Evolutionary conservation across 495 filamentous ascomycete species (phyloP).

Genomic region (Penicillium maclennaniae): DNA sequence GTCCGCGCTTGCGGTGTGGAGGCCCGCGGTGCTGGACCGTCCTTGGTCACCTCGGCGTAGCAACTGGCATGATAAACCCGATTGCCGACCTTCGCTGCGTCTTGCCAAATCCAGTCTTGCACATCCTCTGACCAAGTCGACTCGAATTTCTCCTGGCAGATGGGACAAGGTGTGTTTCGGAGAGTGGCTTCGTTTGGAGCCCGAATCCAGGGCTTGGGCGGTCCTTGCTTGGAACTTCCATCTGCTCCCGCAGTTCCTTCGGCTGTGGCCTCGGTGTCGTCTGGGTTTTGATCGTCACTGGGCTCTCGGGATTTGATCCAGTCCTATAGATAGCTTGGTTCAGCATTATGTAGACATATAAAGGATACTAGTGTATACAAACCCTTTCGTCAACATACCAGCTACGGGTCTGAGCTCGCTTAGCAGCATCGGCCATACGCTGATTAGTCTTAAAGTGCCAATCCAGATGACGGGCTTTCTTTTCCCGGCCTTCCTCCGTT

Average conservation of each 20-base stretch:
- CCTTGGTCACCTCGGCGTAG: slow-evolving; percentile 75
- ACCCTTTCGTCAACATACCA: slow-evolving; percentile 94
- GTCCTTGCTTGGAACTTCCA: slow-evolving; percentile 47
- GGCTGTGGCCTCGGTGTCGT: slow-evolving; percentile 37
- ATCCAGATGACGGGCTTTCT: slow-evolving; percentile 91
- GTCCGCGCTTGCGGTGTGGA: slow-evolving; percentile 40
- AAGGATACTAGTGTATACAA: slow-evolving; percentile 32
- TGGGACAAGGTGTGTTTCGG: slow-evolving; percentile 73
- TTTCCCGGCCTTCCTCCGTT: slow-evolving; percentile 71
- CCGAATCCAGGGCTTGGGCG: slow-evolving; percentile 69
- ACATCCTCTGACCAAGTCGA: slow-evolving; percentile 83
- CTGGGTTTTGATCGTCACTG: slow-evolving; percentile 55
- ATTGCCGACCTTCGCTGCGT: slow-evolving; percentile 72
- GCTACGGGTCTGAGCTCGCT: slow-evolving; percentile 78
- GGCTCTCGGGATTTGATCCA: slow-evolving; percentile 83
- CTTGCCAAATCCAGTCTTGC: slow-evolving; percentile 96
- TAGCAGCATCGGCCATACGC: slow-evolving; percentile 75
- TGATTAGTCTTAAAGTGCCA: slow-evolving; percentile 97
- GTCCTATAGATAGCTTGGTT: slow-evolving; percentile 48
- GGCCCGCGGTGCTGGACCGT: slow-evolving; percentile 41
- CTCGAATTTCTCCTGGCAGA: slow-evolving; percentile 93
- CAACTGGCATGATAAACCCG: slow-evolving; percentile 89
- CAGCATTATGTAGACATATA: slow-evolving; percentile 6
- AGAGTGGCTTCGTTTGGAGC: slow-evolving; percentile 74
- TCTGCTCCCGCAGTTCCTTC: slow-evolving; percentile 33